Base-by-base conservation (phyloP, 257 asterid species). In the Salvia splendens region DNA sequence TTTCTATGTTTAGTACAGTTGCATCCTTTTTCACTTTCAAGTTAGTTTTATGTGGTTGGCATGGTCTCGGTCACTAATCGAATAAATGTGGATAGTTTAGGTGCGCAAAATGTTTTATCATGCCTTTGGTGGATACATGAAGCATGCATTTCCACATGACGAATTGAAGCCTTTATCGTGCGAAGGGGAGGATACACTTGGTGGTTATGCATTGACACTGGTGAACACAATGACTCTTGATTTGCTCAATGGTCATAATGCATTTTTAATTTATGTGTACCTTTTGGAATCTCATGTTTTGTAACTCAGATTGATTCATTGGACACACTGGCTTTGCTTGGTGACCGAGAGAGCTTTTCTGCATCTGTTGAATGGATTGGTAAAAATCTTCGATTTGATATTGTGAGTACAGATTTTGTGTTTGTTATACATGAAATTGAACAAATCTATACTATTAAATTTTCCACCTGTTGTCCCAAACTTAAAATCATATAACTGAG, bases 361-460 rank as follows among this genome's bases (percentile, higher is more conserved):
- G 9, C 91, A 17, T 93, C 99, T 61, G 96, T 93, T 80, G 99
- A 90, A 81, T 93, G 99, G 99, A 88, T 93, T 81, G 96, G 97
- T 90, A 90, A 88, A 90, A 86, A 88, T 81, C 89, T 93, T 72
- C 96, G 86, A 78, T 93, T 90, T 83, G 99, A 93, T 89, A 93
- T 91, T 86, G 97, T 93, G 97, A 93, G 99, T 93, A 87, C 51
- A 71, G 67, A 58, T 70, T 70, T 80, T 63, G 74, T 78, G 71
- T 72, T 78, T 46, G 62, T 69, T 49, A 64, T 64, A 51, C 53
- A 14, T 60, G 80, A 56, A 69, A 62, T 8, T 50, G 12, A 76
- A 35, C 61, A 42, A 54, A n/a, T 45, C 46, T 68, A 64, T 54
- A 12, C 48, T 16, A 51, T 60, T 7, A 24, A 24, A 24, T 59